Evolutionary conservation across 108 stramenopile species (phyloP).

Genomic region (Nitzschia putrida): DNA sequence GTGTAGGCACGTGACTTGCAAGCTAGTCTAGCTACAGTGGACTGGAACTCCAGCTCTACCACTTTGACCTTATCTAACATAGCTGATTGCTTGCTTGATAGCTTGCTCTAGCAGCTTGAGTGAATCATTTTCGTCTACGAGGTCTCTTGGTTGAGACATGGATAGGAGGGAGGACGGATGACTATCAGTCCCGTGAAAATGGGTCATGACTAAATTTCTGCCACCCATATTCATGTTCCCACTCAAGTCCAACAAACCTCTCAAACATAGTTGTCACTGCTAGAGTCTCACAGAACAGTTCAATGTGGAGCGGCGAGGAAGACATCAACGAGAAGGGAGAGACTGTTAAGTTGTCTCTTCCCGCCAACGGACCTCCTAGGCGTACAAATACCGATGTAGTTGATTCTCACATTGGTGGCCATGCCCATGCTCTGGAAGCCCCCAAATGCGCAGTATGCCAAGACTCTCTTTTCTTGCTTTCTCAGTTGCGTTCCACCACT

Average conservation of each 20-base stretch:
- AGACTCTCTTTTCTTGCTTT: constrained; percentile 51
- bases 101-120: too few relatives aligned
- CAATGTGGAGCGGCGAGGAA: constrained; percentile 65
- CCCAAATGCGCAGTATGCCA: constrained; percentile 53
- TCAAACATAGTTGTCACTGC: neutral
- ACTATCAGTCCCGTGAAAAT: too few relatives aligned
- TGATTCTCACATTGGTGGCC: constrained; percentile 67
- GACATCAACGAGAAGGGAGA: constrained; percentile 69
- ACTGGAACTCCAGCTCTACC: too few relatives aligned
- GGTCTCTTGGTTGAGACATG: too few relatives aligned
- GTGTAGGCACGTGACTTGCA: too few relatives aligned
- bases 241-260: neutral
- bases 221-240: too few relatives aligned
- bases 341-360: constrained; percentile 51
- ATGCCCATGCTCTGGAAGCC: constrained; percentile 22
- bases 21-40: too few relatives aligned
- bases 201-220: too few relatives aligned
- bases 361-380: constrained; percentile 40
- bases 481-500: constrained; percentile 54
- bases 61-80: too few relatives aligned
- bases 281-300: neutral
- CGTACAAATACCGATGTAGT: constrained; percentile 26
- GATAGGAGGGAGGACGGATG: too few relatives aligned
- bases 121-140: too few relatives aligned
- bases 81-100: too few relatives aligned